Conservation (phyloP, 1,139 yeast genomes). For the Diutina neorugosa region DNA sequence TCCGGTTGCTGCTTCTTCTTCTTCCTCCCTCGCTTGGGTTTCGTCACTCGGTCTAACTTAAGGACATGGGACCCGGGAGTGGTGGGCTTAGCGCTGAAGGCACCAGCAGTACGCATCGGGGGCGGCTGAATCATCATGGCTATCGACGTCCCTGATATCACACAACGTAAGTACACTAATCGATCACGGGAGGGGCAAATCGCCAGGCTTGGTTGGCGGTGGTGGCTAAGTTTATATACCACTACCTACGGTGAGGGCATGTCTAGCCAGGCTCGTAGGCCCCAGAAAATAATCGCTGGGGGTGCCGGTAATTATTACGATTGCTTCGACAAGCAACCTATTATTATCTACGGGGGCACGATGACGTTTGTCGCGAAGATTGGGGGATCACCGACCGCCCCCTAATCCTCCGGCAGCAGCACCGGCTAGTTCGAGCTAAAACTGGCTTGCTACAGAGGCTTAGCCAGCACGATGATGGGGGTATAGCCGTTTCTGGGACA, state of each 20-base stretch:
- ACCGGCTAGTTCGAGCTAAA: no score
- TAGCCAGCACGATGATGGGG: no score
- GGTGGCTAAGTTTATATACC: neutral
- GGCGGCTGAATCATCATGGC: neutral
- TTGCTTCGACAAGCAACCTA: neutral
- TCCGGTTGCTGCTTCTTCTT: neutral
- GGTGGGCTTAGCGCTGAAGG: neutral
- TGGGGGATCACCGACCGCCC: neutral
- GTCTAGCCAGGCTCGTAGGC: neutral
- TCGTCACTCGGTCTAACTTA: neutral
- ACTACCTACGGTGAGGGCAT: neutral
- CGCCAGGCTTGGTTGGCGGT: neutral
- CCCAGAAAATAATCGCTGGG: neutral
- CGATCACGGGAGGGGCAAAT: no score
- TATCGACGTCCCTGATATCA: no score
- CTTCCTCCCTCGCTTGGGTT: constrained; percentile 2
- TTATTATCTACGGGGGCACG: neutral
- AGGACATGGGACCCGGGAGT: neutral
- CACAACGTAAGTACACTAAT: no score
- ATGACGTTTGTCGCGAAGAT: neutral
- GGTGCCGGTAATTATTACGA: neutral
- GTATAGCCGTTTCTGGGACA: no score
- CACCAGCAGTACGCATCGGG: neutral
- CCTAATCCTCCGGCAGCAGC: no score
- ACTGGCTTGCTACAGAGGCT: no score